A percentile compares a stretch with the other conserved stretches of the same genome.
Evolutionary conservation across 805 yeast species (phyloP).

Genomic region (Ogataea kodamae): DNA sequence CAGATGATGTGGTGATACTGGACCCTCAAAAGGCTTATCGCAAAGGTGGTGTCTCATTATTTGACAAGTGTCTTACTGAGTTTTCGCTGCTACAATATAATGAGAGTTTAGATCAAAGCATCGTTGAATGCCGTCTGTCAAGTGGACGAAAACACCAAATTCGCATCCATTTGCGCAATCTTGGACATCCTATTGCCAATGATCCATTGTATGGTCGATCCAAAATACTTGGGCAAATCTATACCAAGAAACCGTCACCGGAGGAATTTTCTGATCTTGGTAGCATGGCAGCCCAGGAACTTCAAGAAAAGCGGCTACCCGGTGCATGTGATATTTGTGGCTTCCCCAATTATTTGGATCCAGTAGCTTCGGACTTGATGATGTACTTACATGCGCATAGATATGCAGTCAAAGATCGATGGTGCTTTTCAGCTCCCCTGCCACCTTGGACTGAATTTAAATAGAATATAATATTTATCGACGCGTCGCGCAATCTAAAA

Average conservation of each 20-base stretch:
- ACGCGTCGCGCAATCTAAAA: slow-evolving; percentile 15
- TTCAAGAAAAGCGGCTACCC: slow-evolving; percentile 18
- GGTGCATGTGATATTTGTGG: slow-evolving; percentile 34
- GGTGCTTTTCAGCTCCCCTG: slow-evolving; percentile 36
- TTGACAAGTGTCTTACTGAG: slow-evolving; percentile 18
- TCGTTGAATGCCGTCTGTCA: slow-evolving; percentile 42
- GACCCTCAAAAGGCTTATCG: slow-evolving; percentile 25
- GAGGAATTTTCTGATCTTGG: slow-evolving; percentile 16
- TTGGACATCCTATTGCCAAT: slow-evolving; percentile 35
- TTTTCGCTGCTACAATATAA: slow-evolving; percentile 28
- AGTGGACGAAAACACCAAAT: slow-evolving; percentile 56
- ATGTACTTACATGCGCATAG: slow-evolving; percentile 45
- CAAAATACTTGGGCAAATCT: slow-evolving; percentile 6
- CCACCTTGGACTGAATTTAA: slow-evolving; percentile 9
- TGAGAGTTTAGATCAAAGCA: slow-evolving; percentile 30
- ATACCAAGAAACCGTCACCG: slow-evolving; percentile 5
- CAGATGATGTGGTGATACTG: slow-evolving; percentile 34
- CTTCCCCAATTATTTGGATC: slow-evolving; percentile 30
- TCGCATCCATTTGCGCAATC: slow-evolving; percentile 47
- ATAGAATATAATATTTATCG: slow-evolving; percentile 6
- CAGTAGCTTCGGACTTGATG: slow-evolving; percentile 28
- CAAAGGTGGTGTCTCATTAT: slow-evolving; percentile 20
- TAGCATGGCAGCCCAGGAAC: slow-evolving; percentile 7
- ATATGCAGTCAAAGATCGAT: slow-evolving; percentile 29
- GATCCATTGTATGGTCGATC: slow-evolving; percentile 30